Evolutionary conservation across 805 yeast species (phyloP).

Genomic region (Myxozyma sirexii): DNA sequence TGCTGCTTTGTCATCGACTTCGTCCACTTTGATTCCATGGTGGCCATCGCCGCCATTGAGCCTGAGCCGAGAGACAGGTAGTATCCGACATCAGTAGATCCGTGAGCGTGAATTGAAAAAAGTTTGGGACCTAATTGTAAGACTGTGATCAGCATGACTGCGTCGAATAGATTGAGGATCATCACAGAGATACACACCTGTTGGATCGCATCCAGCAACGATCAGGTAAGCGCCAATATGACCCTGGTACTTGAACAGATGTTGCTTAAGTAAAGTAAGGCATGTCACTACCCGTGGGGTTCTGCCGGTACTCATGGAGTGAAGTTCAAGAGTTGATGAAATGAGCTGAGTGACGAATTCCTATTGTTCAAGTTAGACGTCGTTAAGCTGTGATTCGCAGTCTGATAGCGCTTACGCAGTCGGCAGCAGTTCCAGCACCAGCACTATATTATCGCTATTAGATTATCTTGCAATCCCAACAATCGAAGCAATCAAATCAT

Average conservation of each 20-base stretch:
- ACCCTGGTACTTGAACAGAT: conserved; percentile 94
- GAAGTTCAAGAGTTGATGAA: conserved; percentile 87
- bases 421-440: conserved; percentile 99
- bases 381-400: no score
- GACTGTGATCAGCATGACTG: background rate
- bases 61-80: conserved; percentile 95
- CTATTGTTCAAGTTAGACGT: no score
- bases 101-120: conserved; percentile 94
- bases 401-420: conserved; percentile 58
- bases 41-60: conserved; percentile 98
- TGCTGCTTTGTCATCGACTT: conserved; percentile 78
- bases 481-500: background rate
- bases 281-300: conserved; percentile 94
- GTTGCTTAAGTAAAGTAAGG: conserved; percentile 90
- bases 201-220: conserved; percentile 97
- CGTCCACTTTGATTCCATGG: conserved; percentile 85
- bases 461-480: no score
- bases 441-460: conserved; percentile 55
- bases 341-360: conserved; percentile 96
- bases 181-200: conserved; percentile 53
- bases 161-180: background rate
- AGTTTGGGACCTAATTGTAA: conserved; percentile 60
- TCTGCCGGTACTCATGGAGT: conserved; percentile 78
- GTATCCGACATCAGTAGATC: conserved; percentile 94
- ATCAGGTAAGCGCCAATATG: conserved; percentile 96